These are phyloP conservation scores for Ilyonectria robusta DNA, from an alignment of 2,329 filamentous ascomycete species.

Conservation along the genomic window DNA sequence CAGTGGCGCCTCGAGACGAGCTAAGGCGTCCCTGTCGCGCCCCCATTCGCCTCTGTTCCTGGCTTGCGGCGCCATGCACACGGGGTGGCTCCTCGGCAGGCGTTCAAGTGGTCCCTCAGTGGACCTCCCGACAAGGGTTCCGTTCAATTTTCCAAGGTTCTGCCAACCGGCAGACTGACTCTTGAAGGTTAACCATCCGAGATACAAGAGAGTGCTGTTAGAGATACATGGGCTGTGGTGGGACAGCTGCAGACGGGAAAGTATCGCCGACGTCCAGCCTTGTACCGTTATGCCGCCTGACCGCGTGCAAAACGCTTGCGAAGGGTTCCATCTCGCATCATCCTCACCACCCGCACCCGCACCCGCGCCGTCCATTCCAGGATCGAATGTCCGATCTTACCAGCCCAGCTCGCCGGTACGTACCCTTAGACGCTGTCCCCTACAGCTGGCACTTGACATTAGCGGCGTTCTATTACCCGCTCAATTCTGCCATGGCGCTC, in stretches of 20 bases:
- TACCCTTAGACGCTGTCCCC: background rate
- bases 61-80: constrained; percentile 46
- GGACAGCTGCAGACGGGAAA: background rate
- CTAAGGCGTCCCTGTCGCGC: constrained; percentile 39
- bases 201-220: constrained; percentile 28
- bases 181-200: constrained; percentile 24
- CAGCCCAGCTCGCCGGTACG: constrained; percentile 1
- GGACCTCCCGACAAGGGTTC: constrained; percentile 30
- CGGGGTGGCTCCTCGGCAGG: constrained; percentile 43
- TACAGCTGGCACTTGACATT: constrained; percentile 5
- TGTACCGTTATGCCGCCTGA: constrained; percentile 35
- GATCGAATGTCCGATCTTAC: constrained; percentile 16
- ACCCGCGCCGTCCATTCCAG: constrained; percentile 16
- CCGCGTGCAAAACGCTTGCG: constrained; percentile 35
- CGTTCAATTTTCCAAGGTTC: constrained; percentile 33
- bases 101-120: constrained; percentile 28
- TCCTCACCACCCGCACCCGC: constrained; percentile 25
- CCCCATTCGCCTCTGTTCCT: constrained; percentile 46
- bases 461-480: constrained; percentile 23
- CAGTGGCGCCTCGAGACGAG: constrained; percentile 46
- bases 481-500: constrained; percentile 26
- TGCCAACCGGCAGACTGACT: constrained; percentile 33
- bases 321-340: constrained; percentile 36
- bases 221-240: constrained; percentile 27
- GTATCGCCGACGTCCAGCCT: constrained; percentile 32